Evolutionary conservation across 1,139 yeast species (phyloP), one percentile per base, ranked within the genome.

Genomic region (Hemisphaericaspora subhashii): DNA sequence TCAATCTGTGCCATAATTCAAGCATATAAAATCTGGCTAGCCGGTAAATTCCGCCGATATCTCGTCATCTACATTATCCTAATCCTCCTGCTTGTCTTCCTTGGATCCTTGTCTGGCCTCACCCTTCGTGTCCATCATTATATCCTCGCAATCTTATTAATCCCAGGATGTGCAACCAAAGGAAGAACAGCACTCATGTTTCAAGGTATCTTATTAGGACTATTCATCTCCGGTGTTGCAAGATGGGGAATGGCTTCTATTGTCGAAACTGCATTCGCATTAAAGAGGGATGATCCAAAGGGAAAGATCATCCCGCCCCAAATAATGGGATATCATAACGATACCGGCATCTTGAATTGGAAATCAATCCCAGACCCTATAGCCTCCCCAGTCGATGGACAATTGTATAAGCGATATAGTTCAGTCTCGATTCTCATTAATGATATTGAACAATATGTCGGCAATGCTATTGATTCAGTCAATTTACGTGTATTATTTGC

Each of bases 201-300:
- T 55, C 96, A 89, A 57, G 98, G 98, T 1, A 74, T 92, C 2
- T 65, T 92, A 18, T 59, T 87, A 1, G 98, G 98, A 0, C 66
- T 90, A 27, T 75, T 86, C 40, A 71, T 89, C 7, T 84, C 92
- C 16, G 98, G 98, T 0, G 80, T 88, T 2, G 81, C 95, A 0
- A 70, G 95, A 43, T 90, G 98, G 98, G 97, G 94, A 38, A 81
- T 85, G 53, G 98, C 95, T 3, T 82, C 96, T 16, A 81, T 90
- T 42, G 80, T 86, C 2, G 96, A 90, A 55, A 88, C 97, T 0
- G 76, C 76, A 33, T 65, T 72, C 10, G 76, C 88, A 11, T 62
- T 89, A 35, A 62, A 80, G 44, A 66, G 96, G 48, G 85, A 85
- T 20, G 96, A 87, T 48, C 95, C 95, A 0, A 69, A 77, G 31